Conservation (phyloP, 2,329 filamentous ascomycete species). For the Fusarium camptoceras region DNA sequence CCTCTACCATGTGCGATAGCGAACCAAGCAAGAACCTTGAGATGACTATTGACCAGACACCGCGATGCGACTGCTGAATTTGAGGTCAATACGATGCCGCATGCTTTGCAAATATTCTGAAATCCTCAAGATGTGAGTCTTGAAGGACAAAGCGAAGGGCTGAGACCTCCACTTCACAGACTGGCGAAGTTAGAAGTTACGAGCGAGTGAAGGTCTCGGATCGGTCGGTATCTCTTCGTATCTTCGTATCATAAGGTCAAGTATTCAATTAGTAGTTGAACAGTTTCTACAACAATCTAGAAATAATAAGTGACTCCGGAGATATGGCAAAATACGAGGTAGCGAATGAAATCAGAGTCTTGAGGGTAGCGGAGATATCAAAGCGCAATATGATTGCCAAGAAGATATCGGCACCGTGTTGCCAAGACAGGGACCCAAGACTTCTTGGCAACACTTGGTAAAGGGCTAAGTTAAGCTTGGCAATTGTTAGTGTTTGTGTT, state of each 20-base stretch:
- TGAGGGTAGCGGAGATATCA: neutral
- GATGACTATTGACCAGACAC: neutral
- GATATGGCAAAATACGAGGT: neutral
- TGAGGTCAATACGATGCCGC: neutral
- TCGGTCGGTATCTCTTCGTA: neutral
- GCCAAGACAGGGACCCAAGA: neutral
- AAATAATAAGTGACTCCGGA: neutral
- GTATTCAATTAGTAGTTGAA: neutral
- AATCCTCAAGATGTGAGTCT: neutral
- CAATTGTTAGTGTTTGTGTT: constrained; percentile 3
- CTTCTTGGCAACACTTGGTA: neutral
- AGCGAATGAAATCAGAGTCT: neutral
- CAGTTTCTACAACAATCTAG: neutral
- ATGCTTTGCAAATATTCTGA: neutral
- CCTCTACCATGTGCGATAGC: neutral
- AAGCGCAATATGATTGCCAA: neutral
- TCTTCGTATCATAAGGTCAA: neutral
- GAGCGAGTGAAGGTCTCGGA: neutral
- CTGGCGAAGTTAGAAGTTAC: neutral
- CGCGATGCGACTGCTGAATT: neutral
- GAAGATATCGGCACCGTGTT: neutral
- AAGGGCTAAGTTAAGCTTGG: neutral
- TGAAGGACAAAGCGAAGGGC: neutral
- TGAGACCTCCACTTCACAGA: neutral
- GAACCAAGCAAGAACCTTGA: neutral